Base-by-base conservation (phyloP, 2,329 filamentous ascomycete species). In the Neofusicoccum cordaticola region DNA sequence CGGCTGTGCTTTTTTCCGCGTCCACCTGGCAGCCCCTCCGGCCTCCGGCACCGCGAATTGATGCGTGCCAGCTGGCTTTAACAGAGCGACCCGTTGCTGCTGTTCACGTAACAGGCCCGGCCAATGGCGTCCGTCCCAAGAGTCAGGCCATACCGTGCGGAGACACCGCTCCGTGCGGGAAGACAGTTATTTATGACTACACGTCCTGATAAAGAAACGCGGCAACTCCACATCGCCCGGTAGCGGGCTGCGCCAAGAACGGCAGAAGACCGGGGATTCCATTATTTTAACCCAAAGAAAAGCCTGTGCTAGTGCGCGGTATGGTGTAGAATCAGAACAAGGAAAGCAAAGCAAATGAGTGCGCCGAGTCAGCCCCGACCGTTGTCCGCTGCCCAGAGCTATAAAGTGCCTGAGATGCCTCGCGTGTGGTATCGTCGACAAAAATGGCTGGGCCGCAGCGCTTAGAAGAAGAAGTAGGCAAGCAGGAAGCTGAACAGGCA, bases 381-480 rank as follows among this genome's bases (percentile, higher is more conserved):
- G 35, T 47, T 27, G 56, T 47, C 56, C 56, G 56, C 42, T 60
- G 42, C 56, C 56, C 3, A 22, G n/a, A 17, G 27, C 41, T 37
- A 17, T 60, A 44, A 34, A 44, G 27, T 31, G 27, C 27, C 17
- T 22, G 19, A 27, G 22, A 22, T 34, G 22, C 39, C n/a, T 31
- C 56, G 41, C 56, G 17, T 22, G 6, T 47, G 56, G 56, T 60
- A 60, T 60, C 56, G n/a, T 35, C 15, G 27, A 22, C 39, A 31
- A 15, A 17, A 44, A n/a, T n/a, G 6, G 41, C 11, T 44, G 13
- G 15, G 12, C 15, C 15, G 15, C 35, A 15, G 22, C 13, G 41
- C 56, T 60, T 84, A 99, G 80, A 99, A 99, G 83, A 99, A 93
- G 78, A 98, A 87, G 80, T 97, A 99, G 63, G 93, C 95, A 71